phyloP scores from a whole-genome alignment of 2,329 filamentous ascomycete species.

The Aschersonia sp. region DNA sequence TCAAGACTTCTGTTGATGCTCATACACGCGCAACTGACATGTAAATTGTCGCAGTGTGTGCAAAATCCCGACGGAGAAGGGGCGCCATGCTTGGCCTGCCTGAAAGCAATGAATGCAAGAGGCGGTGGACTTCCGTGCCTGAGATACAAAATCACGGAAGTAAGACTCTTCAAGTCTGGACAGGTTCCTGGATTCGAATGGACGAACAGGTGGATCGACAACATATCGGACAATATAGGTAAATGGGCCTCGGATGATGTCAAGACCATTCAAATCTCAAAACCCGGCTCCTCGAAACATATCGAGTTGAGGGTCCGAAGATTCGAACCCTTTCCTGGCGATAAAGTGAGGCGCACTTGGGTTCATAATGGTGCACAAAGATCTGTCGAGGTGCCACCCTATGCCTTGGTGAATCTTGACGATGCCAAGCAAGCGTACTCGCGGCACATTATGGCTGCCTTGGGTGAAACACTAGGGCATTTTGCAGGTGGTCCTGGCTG shows the following conservation, averaged over 20 bases:
- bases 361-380: constrained; percentile 28
- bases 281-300: constrained; percentile 34
- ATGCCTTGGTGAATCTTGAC: constrained; percentile 40
- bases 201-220: constrained; percentile 43
- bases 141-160: constrained; percentile 45
- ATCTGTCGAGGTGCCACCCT: constrained; percentile 37
- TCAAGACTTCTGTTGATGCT: too few species aligned
- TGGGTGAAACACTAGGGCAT: constrained; percentile 31
- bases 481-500: constrained; percentile 16
- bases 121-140: constrained; percentile 41
- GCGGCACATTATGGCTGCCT: constrained; percentile 31
- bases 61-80: constrained; percentile 30
- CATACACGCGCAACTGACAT: background rate
- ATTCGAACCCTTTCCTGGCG: constrained; percentile 40
- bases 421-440: constrained; percentile 32
- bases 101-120: constrained; percentile 33
- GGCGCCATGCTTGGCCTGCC: constrained; percentile 38
- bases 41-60: constrained; percentile 31
- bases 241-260: constrained; percentile 39
- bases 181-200: constrained; percentile 44
- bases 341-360: constrained; percentile 41
- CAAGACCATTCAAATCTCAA: constrained; percentile 34
- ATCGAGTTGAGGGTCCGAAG: constrained; percentile 36
- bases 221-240: constrained; percentile 38
- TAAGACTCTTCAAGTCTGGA: constrained; percentile 42